Percentiles rank a stretch among this genome's conserved stretches.
These are phyloP conservation scores for Cucumis hystrix DNA, from an alignment of 306 rosid species.

Conservation along the genomic window DNA sequence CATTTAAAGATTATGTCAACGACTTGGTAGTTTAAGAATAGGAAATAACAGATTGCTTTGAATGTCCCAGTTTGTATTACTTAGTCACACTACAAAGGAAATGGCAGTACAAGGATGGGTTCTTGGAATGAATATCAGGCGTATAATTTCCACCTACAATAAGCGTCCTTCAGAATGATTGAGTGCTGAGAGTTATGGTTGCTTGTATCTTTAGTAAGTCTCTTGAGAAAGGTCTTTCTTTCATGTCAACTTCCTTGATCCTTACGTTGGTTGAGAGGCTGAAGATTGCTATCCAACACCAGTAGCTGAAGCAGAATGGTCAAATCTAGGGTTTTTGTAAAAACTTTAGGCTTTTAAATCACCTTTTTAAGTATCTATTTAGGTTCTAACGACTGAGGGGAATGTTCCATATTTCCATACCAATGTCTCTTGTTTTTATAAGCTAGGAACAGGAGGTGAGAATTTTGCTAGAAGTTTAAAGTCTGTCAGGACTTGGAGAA, in stretches of 20 bases:
- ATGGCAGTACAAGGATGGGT: background rate
- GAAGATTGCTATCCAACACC: background rate
- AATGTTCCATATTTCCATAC: background rate
- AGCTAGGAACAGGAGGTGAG: background rate
- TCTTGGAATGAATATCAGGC: background rate
- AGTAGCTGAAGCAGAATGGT: background rate
- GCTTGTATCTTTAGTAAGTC: background rate
- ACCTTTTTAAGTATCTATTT: background rate
- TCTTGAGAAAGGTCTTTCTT: background rate
- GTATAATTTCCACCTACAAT: background rate
- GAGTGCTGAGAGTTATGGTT: background rate
- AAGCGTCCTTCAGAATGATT: background rate
- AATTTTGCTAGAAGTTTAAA: background rate
- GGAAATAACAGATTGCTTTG: background rate
- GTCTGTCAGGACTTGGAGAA: background rate
- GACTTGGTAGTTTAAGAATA: background rate
- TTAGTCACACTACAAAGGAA: background rate
- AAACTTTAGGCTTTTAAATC: background rate
- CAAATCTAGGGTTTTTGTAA: background rate
- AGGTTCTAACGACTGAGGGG: background rate
- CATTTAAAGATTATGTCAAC: background rate
- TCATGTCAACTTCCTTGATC: background rate
- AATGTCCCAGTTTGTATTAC: background rate
- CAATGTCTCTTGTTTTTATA: background rate
- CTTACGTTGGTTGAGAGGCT: background rate